Base-by-base conservation (phyloP, 805 yeast genomes). In the Saturnispora dispora region DNA sequence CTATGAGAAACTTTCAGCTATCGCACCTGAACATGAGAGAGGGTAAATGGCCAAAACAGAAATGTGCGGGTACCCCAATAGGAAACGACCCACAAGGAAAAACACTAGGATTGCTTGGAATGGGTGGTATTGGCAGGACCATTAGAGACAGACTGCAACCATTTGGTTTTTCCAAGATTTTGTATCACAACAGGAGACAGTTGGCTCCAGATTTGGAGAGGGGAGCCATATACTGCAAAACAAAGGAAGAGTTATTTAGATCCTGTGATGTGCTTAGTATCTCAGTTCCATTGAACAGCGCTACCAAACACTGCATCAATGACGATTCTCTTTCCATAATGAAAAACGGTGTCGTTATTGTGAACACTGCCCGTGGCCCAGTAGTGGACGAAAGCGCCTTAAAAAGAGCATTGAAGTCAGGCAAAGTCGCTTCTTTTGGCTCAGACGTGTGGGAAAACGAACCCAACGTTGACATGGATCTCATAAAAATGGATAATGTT, bases 101-200 rank as follows among this genome's bases (percentile, higher is more conserved):
- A 62, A 74, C 74, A 18, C 82, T 88, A 22, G 96, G 96, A 46
- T 81, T 88, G 50, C 71, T 85, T 48, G 96, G 96, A 15, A 75
- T 88, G 78, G 96, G 96, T 33, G 95, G 95, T 35, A 88, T 88
- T 67, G 96, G 96, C 45, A 78, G 89, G 53, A 85, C 87, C 30
- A 81, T 88, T 48, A 75, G 88, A 50, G 79, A 81, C 57, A 76
- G 91, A 58, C 73, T 86, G 55, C 67, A 69, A 57, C 90, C 91
- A 8, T 88, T 88, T 66, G 95, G 93, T 3, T 86, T 88, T 66
- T 69, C 66, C 33, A 81, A 78, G 59, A 78, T 85, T 56, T 66
- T 83, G 37, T 88, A 88, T 68, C 76, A 88, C 67, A 88, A 87
- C 71, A 77, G 96, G 58, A 67, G 66, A 47, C 70, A 73, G 62